These are phyloP conservation scores for Phylloporus arenicola DNA, from an alignment of 768 basidiomycete species.

Conservation along the genomic window DNA sequence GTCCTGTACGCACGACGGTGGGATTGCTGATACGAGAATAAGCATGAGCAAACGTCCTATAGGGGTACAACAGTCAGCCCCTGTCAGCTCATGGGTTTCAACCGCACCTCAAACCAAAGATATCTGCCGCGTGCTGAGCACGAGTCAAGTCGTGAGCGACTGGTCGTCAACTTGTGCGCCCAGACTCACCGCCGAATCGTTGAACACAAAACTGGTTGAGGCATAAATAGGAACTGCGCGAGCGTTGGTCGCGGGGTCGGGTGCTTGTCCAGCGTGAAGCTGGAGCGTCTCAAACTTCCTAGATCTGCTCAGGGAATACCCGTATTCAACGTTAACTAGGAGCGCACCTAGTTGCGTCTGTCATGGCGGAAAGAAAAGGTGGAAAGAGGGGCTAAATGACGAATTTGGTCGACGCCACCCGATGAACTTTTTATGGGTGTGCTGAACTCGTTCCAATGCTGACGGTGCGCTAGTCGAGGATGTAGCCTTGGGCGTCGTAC, in stretches of 20 bases:
- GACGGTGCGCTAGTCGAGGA: too few relatives aligned
- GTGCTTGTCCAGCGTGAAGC: slow-evolving; percentile 66
- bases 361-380: not conserved
- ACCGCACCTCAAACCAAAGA: slow-evolving; percentile 11
- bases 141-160: not conserved
- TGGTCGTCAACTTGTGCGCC: not conserved
- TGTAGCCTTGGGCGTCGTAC: too few relatives aligned
- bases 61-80: not conserved
- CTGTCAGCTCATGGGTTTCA: not conserved
- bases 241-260: slow-evolving; percentile 62
- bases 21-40: slow-evolving; percentile 21
- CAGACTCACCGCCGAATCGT: slow-evolving; percentile 48
- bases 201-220: slow-evolving; percentile 67
- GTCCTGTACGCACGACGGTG: slow-evolving; percentile 11
- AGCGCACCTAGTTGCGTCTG: slow-evolving; percentile 3
- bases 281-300: slow-evolving; percentile 70
- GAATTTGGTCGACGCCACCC: too few relatives aligned
- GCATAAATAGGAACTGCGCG: slow-evolving; percentile 78
- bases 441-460: too few relatives aligned
- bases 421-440: too few relatives aligned
- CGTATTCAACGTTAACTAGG: too few relatives aligned
- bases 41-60: slow-evolving; percentile 5
- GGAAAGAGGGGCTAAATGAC: not conserved
- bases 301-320: not conserved
- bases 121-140: slow-evolving; percentile 11